phyloP scores from a whole-genome alignment of 2,329 filamentous ascomycete genomes.

The Penicillium sp. region DNA sequence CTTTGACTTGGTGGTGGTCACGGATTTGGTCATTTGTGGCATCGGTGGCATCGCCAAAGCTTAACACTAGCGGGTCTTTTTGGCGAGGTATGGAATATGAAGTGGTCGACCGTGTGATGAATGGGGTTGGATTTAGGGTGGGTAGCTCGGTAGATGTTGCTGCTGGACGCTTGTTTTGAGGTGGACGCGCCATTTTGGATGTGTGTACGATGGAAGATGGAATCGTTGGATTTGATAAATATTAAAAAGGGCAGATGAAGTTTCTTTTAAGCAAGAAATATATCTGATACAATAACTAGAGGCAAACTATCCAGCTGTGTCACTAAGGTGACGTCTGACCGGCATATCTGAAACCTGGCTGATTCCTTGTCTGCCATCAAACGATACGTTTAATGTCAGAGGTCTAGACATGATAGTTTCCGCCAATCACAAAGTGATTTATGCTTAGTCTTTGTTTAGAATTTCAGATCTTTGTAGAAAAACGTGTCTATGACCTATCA shows the following conservation, averaged over 20 bases:
- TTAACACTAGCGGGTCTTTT: neutral
- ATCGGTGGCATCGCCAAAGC: neutral
- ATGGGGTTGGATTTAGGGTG: neutral
- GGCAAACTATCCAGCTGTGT: neutral
- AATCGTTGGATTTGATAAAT: neutral
- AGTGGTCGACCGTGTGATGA: neutral
- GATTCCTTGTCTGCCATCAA: constrained; percentile 1
- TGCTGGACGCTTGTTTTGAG: neutral
- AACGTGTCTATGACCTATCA: neutral
- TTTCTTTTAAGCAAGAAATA: neutral
- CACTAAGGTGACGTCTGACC: neutral
- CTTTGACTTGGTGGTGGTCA: constrained; percentile 48
- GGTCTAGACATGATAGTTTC: neutral
- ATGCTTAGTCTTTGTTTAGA: neutral
- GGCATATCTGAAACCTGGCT: constrained; percentile 5
- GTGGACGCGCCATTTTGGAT: neutral
- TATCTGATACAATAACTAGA: neutral
- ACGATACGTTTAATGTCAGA: neutral
- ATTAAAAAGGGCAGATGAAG: neutral
- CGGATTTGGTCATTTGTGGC: neutral
- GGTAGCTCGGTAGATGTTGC: constrained; percentile 1
- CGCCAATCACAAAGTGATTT: neutral
- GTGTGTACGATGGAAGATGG: neutral
- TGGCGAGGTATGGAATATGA: neutral
- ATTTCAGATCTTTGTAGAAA: neutral